Base-by-base conservation (phyloP, 164 flowering plant species). In the Echeveria elegans region DNA sequence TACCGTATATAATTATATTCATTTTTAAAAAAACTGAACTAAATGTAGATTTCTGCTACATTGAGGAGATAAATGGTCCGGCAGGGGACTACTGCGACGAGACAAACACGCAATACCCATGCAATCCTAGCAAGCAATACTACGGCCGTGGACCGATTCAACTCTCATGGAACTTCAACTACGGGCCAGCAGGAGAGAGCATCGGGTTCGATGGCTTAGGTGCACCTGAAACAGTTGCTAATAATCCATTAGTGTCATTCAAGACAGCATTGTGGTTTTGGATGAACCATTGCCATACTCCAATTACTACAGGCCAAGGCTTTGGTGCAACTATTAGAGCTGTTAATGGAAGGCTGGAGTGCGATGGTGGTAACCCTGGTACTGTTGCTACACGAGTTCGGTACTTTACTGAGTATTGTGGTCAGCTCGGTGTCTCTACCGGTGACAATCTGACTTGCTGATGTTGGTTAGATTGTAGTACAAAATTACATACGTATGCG, bases 151-250 rank as follows among this genome's bases (percentile, higher is more conserved):
- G 66, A 47, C 59, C 68, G 10, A 36, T 43, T 16, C 71, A 69
- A 69, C 59, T 63, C 19, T 62, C 71, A 30, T 71, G 73, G 73
- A 71, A 71, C 60, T 71, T 29, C 66, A 71, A 71, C 66, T 71
- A 71, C 36, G 73, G 73, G 14, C 59, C 73, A 4, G 69, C 70
- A 4, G 73, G 73, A 71, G 29, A 60, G 2, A 60, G 65, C 61
- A 59, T 66, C 31, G 64, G 64, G 16, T 66, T 71, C 47, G 70
- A 71, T 38, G 70, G 69, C 38, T n/a, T 71, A 11, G 63, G 50
- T 30, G 23, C 58, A 4, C 73, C 73, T 11, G 73, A 67, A 45
- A 71, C 59, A 0, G 73, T 71, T 34, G 73, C 69, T 9, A 61
- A 30, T 2, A 66, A 71, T 59, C 59, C 53, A 1, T 19, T 48